Percentiles rank a stretch among this genome's conserved stretches.
phyloP scores from a whole-genome alignment of 2,329 filamentous ascomycete genomes.

The Fusarium sp. region DNA sequence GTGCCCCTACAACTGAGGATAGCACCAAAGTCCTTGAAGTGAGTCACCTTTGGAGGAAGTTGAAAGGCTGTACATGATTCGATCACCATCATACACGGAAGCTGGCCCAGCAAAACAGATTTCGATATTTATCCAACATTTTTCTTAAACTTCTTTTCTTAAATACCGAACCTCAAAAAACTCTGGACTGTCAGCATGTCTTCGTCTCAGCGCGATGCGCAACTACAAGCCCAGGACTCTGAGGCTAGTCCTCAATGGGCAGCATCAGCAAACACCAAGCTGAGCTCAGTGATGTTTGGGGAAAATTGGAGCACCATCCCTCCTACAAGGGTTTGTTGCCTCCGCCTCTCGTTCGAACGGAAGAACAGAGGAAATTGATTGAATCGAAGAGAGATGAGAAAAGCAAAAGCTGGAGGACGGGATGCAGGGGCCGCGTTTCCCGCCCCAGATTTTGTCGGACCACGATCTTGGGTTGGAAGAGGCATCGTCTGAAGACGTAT shows the following conservation, averaged over 20 bases:
- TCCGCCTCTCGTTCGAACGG: not conserved
- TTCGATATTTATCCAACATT: no score
- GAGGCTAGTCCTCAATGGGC: not conserved
- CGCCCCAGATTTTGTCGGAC: not conserved
- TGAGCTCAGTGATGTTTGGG: not conserved
- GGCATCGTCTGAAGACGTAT: not conserved
- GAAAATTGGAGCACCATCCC: not conserved
- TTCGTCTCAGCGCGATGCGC: not conserved
- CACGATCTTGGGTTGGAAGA: not conserved
- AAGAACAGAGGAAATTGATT: not conserved
- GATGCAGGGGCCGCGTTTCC: not conserved
- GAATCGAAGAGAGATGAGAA: not conserved
- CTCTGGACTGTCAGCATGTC: not conserved
- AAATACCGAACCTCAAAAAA: no score
- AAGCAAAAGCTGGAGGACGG: not conserved
- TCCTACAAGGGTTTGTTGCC: not conserved
- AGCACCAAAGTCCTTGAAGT: not conserved
- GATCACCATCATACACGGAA: not conserved
- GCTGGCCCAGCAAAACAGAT: not conserved
- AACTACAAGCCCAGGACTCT: not conserved
- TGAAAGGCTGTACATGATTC: not conserved
- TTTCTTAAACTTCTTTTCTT: no score
- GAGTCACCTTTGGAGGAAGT: not conserved
- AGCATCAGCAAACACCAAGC: not conserved
- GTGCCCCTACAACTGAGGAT: not conserved